Conservation (phyloP, 352 stramenopile genomes). For the Globisporangium heterothallicum region DNA sequence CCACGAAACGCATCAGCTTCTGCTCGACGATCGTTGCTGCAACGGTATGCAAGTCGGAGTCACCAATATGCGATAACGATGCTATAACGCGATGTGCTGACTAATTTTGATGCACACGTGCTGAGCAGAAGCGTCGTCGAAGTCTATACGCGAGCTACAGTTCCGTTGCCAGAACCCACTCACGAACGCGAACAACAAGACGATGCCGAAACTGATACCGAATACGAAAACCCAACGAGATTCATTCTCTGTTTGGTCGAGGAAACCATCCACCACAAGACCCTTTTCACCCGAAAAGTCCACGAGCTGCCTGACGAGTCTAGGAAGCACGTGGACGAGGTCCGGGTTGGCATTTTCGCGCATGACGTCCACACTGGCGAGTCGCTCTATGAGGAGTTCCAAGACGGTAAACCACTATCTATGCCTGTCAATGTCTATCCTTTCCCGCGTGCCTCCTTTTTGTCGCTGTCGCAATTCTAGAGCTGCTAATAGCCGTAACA, state of each 20-base stretch:
- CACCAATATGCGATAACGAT: neutral
- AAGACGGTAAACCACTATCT: constrained; percentile 27
- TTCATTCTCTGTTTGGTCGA: constrained; percentile 42
- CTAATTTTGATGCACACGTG: neutral
- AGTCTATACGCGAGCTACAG: constrained; percentile 42
- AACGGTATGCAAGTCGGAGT: neutral
- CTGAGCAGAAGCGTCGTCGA: constrained; percentile 30
- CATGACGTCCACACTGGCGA: constrained; percentile 45
- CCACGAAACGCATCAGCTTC: neutral
- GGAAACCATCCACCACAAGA: constrained; percentile 24
- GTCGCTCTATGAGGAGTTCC: constrained; percentile 35
- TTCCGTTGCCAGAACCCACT: constrained; percentile 19
- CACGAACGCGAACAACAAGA: constrained; percentile 3
- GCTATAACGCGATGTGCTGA: neutral
- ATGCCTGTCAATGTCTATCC: no score
- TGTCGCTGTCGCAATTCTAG: no score
- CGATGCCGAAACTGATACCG: neutral
- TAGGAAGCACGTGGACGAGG: constrained; percentile 16
- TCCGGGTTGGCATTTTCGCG: constrained; percentile 28
- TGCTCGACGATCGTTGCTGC: neutral
- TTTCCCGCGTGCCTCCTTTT: no score
- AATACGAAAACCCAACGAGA: neutral
- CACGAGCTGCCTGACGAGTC: constrained; percentile 22
- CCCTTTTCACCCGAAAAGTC: constrained; percentile 28
- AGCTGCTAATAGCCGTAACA: no score